Evolutionary conservation across 208 protist species (phyloP), one percentile per base, ranked within the genome.

Genomic region (Acanthamoeba triangularis): DNA sequence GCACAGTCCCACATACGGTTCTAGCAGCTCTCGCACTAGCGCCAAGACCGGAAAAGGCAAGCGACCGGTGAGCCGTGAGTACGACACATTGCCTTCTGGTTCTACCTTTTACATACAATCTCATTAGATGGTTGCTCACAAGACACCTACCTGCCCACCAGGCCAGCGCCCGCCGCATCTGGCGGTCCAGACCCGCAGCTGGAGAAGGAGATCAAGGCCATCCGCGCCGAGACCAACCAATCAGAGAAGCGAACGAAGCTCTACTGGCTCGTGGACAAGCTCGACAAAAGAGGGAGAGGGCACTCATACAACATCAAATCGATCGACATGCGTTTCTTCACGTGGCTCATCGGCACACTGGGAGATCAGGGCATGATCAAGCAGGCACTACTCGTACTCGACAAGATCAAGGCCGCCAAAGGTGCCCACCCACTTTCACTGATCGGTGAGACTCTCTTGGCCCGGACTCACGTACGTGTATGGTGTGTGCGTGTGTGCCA

Each of bases 301-400:
- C 14, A 13, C 30, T 30, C 8, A 8, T 76, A 35, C 74, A 49
- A n/a, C 14, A 84, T 84, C 23, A 16, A 44, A n/a, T n/a, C 10
- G 8, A 84, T 84, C 35, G 74, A 52, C 13, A 54, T 52, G 7
- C 74, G 41, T 11, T 84, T 84, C 37, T 84, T 84, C 44, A 84
- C 74, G 25, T 84, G 74, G 74, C 74, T 84, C 25, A 28, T 84
- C 5, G 74, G 74, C 74, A 30, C 52, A 5, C 37, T 84, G 8
- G 23, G 74, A 13, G 74, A 84, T 20, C 74, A 84, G 23, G 74
- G 74, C 35, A 84, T 84, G 74, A 14, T 84, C 74, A 84, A 84
- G 74, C 65, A 72, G 16, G 65, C 65, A 6, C 0, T 72, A n/a
- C 65, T 72, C 30, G 30, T 72, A n/a, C 30, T 72, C 30, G 65